Percentiles rank a stretch among this genome's conserved stretches.
Conservation (phyloP, 371 early-diverging fungal species). For the Mortierella sp. region DNA sequence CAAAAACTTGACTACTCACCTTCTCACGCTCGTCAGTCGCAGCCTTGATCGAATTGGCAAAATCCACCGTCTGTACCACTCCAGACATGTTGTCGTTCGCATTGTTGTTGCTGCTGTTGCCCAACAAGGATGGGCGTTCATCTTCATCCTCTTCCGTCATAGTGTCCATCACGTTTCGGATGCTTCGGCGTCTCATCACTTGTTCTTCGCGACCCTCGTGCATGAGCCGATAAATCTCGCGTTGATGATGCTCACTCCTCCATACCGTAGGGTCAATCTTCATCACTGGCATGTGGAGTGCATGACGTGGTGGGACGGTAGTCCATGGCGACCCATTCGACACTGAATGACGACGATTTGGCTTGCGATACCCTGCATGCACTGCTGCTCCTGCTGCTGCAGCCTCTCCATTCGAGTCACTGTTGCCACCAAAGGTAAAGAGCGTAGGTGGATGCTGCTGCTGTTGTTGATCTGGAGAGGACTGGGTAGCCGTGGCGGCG, state of each 20-base stretch:
- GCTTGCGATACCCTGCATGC: too few relatives aligned
- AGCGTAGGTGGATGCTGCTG: too few relatives aligned
- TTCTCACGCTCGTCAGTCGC: constrained; percentile 25
- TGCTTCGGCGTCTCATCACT: constrained; percentile 29
- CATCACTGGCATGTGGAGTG: constrained; percentile 51
- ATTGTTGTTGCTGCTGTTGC: too few relatives aligned
- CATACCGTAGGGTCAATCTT: constrained; percentile 36
- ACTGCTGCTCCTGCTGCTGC: too few relatives aligned
- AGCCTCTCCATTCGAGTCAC: too few relatives aligned
- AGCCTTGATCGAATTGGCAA: constrained; percentile 25
- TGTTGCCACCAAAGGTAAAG: too few relatives aligned
- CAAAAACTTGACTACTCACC: too few relatives aligned
- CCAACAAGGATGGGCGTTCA: too few relatives aligned
- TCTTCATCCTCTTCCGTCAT: constrained; percentile 28
- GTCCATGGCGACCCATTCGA: constrained; percentile 25
- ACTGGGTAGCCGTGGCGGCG: too few relatives aligned
- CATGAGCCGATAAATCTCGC: constrained; percentile 39
- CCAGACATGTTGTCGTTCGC: constrained; percentile 21
- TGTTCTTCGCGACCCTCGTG: constrained; percentile 39
- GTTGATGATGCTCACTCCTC: constrained; percentile 36
- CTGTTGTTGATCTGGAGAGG: too few relatives aligned
- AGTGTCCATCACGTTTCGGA: constrained; percentile 41
- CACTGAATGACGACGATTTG: constrained; percentile 37
- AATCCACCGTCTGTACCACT: constrained; percentile 27
- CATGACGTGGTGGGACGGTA: constrained; percentile 38